These are phyloP conservation scores for Colletotrichum lindemuthianum DNA, from an alignment of 2,329 filamentous ascomycete genomes.

Conservation along the genomic window DNA sequence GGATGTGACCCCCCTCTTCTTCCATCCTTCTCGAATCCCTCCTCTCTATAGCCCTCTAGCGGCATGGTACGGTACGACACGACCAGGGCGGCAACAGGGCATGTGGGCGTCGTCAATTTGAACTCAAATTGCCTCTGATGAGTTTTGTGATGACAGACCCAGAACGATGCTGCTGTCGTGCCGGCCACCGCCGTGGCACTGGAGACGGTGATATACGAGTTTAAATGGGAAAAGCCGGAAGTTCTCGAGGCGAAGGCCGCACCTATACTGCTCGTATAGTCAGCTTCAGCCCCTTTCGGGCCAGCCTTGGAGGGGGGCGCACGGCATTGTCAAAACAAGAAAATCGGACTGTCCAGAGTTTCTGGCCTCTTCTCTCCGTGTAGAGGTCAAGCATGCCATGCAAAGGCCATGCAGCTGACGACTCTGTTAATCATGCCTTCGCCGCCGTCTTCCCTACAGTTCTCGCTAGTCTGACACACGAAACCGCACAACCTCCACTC, in stretches of 20 bases:
- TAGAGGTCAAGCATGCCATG: conserved; percentile 3
- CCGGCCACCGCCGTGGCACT: conserved; percentile 7
- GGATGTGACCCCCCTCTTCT: conserved; percentile 35
- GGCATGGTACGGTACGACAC: conserved; percentile 19
- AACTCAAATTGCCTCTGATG: conserved; percentile 29
- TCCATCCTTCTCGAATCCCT: conserved; percentile 35
- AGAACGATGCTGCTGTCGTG: conserved; percentile 1
- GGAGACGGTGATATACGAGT: neutral
- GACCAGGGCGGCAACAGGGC: conserved; percentile 10
- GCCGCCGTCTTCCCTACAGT: conserved; percentile 34
- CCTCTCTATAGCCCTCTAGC: conserved; percentile 1
- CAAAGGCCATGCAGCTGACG: conserved; percentile 31
- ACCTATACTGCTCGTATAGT: conserved; percentile 53
- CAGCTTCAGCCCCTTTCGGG: conserved; percentile 31
- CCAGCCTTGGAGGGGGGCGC: conserved; percentile 31
- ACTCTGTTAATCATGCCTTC: conserved; percentile 36
- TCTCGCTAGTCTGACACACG: conserved; percentile 38
- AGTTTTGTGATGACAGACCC: conserved; percentile 21
- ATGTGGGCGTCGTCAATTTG: conserved; percentile 30
- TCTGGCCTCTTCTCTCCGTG: conserved; percentile 9
- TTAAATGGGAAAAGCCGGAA: neutral
- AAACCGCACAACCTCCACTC: conserved; percentile 36
- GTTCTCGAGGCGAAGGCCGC: conserved; percentile 57
- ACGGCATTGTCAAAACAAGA: conserved; percentile 27
- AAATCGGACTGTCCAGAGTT: conserved; percentile 22